Base-by-base conservation (phyloP, 345 rosid species). In the Eucalyptus pauciflora region DNA sequence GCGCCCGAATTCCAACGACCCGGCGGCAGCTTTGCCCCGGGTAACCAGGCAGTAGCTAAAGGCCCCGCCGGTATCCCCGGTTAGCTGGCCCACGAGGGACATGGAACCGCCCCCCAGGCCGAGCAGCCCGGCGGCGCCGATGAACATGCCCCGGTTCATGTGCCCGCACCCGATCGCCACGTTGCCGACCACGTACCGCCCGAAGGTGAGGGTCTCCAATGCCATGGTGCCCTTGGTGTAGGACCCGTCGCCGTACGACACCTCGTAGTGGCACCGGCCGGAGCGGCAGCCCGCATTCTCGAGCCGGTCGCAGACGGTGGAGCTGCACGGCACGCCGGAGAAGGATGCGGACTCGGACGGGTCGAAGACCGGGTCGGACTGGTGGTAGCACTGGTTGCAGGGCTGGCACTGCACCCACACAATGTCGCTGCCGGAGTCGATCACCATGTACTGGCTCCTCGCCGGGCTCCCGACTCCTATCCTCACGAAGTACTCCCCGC, bases 321-420 rank as follows among this genome's bases (percentile, higher is more conserved):
- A 98, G 69, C 93, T 87, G 81, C 99, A 98, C 7, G 98, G 86
- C 41, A 98, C 99, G 1, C 98, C 97, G 1, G 94, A 52, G 80
- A 95, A 98, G 16, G 98, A 94, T 0, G 95, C 96, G 7, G 99
- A 98, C 48, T 89, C 93, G 31, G 96, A 93, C 13, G 99, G 99
- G 92, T 98, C 94, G 87, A 98, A 98, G 29, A 98, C 94, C 37
- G 99, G 99, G 93, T 98, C 99, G 86, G 97, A 94, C 88, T 98
- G 99, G 69, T 69, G 94, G 90, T 98, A 98, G 86, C 99, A 98
- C 87, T 95, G 96, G 86, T 89, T 94, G 86, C 99, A 98, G 85
- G 99, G 99, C 90, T 96, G 96, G 62, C 99, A 98, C 87, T 98
- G 99, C 85, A 98, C 98, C 99, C 99, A 98, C 60, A 98, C 98